Evolutionary conservation across 2,329 filamentous ascomycete genomes (phyloP).

Genomic region (Exophiala phaeomuriformis): DNA sequence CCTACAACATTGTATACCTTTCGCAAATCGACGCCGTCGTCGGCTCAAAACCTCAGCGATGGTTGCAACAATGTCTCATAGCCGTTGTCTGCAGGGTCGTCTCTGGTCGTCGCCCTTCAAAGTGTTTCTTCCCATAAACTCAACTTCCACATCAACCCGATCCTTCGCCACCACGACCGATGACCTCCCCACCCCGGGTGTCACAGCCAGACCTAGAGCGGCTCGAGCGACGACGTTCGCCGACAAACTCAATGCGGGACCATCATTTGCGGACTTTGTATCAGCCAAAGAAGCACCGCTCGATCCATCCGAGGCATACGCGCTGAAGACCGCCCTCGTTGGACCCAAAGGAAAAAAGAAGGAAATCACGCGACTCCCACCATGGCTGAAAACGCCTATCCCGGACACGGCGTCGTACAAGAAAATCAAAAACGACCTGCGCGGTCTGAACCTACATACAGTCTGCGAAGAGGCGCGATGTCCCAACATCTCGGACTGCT

Average conservation of each 20-base stretch:
- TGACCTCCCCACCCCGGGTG: constrained; percentile 31
- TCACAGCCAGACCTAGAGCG: constrained; percentile 29
- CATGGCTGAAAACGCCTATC: constrained; percentile 95
- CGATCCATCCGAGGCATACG: constrained; percentile 48
- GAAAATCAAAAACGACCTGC: constrained; percentile 86
- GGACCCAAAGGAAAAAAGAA: constrained; percentile 57
- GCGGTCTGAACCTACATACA: constrained; percentile 83
- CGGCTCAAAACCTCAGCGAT: constrained; percentile 9
- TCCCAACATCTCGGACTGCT: constrained; percentile 96
- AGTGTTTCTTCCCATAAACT: constrained; percentile 20
- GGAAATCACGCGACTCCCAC: constrained; percentile 67
- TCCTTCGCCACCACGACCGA: constrained; percentile 41
- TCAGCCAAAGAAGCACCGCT: constrained; percentile 38
- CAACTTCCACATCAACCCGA: constrained; percentile 24
- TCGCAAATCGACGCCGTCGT: too few species aligned
- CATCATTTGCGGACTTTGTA: constrained; percentile 59
- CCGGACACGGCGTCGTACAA: constrained; percentile 82
- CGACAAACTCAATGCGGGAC: constrained; percentile 58
- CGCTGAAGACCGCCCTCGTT: constrained; percentile 55
- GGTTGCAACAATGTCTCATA: constrained; percentile 17
- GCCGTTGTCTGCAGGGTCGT: constrained; percentile 24
- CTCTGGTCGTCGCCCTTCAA: constrained; percentile 26
- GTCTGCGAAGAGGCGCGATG: constrained; percentile 97
- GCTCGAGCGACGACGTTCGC: constrained; percentile 49
- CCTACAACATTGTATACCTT: too few species aligned